A percentile compares a stretch with the other conserved stretches of the same genome.
Evolutionary conservation across 805 yeast species (phyloP).

Genomic region (Naumovozyma baii): DNA sequence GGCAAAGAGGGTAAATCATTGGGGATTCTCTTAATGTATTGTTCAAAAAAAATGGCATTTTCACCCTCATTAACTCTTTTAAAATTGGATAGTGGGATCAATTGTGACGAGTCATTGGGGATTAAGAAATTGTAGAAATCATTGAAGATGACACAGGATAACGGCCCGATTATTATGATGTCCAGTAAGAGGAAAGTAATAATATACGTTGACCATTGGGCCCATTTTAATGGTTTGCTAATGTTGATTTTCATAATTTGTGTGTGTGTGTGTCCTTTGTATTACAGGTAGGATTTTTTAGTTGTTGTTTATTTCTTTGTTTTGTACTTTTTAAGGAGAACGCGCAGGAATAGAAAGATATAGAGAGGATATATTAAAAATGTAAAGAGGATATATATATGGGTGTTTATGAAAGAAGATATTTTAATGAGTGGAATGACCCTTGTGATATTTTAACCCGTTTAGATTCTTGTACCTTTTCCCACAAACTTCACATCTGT

Average conservation of each 20-base stretch:
- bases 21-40: constrained; percentile 9
- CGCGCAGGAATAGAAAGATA: too few relatives aligned
- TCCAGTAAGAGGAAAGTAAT: constrained; percentile 13
- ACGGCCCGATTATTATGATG: constrained; percentile 20
- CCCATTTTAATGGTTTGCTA: constrained; percentile 21
- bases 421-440: constrained; percentile 82
- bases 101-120: constrained; percentile 23
- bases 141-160: constrained; percentile 21
- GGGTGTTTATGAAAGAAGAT: neutral
- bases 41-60: constrained; percentile 5
- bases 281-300: too few relatives aligned
- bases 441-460: constrained; percentile 94
- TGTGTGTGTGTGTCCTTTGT: neutral
- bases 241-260: constrained; percentile 21
- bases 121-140: constrained; percentile 22
- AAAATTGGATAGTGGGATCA: constrained; percentile 15
- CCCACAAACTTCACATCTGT: constrained; percentile 96
- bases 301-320: too few relatives aligned
- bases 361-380: constrained; percentile 2
- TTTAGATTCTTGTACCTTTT: constrained; percentile 92
- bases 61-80: constrained; percentile 1
- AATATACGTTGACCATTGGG: constrained; percentile 23
- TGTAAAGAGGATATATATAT: neutral
- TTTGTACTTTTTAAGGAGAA: too few relatives aligned
- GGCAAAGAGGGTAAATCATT: constrained; percentile 9